A percentile compares a stretch with the other conserved stretches of the same genome.
Evolutionary conservation across 1,139 yeast genomes (phyloP).

Genomic region (Waltiozyma sp.): DNA sequence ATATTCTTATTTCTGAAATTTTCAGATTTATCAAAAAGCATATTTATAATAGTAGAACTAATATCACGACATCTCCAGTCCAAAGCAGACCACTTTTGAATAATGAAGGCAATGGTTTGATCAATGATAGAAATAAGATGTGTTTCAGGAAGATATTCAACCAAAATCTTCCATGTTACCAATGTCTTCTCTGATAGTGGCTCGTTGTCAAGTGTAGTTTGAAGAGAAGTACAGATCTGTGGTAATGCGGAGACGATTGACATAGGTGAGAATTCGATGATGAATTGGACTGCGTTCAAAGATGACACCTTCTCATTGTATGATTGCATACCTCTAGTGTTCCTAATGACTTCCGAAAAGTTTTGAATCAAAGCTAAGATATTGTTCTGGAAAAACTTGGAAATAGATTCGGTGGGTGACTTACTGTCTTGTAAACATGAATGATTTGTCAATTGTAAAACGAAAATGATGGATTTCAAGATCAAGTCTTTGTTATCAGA

Average conservation of each 20-base stretch:
- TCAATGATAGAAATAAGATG: conserved; percentile 47
- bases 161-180: conserved; percentile 54
- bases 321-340: conserved; percentile 59
- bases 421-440: neutral
- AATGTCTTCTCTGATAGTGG: conserved; percentile 55
- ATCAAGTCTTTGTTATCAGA: conserved; percentile 17
- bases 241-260: conserved; percentile 72
- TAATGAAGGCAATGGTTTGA: conserved; percentile 41
- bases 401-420: conserved; percentile 12
- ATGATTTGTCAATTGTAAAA: conserved; percentile 11
- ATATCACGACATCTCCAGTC: conserved; percentile 31
- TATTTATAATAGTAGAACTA: conserved; percentile 4
- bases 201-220: conserved; percentile 59
- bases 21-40: conserved; percentile 20
- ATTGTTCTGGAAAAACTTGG: conserved; percentile 36
- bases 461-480: conserved; percentile 19
- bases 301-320: conserved; percentile 64
- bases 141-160: conserved; percentile 36
- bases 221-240: conserved; percentile 80
- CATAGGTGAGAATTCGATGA: conserved; percentile 49
- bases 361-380: conserved; percentile 71
- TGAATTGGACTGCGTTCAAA: conserved; percentile 59
- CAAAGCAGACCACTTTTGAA: conserved; percentile 54
- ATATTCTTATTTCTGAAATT: conserved; percentile 29
- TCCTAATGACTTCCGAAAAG: conserved; percentile 72